Percentiles rank a stretch among this genome's conserved stretches.
Conservation (phyloP, 768 basidiomycete species). For the Cantharellus cinnabarinus region DNA sequence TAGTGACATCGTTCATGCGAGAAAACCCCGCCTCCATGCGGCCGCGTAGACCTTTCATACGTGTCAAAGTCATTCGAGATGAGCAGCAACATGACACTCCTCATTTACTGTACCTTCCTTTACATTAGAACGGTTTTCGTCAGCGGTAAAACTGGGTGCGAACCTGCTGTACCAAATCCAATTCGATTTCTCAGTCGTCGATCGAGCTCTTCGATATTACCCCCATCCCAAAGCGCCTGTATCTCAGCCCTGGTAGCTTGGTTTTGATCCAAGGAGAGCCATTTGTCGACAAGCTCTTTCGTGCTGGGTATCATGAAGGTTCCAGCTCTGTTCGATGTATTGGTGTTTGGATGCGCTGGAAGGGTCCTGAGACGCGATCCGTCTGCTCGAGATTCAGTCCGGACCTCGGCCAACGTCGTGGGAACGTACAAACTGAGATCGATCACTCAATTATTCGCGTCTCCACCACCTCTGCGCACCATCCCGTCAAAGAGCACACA, state of each 20-base stretch:
- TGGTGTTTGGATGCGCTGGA: no score
- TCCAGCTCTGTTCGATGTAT: no score
- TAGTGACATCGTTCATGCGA: constrained; percentile 76
- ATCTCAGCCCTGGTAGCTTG: constrained; percentile 13
- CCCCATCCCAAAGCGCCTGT: constrained; percentile 7
- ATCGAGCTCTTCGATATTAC: constrained; percentile 10
- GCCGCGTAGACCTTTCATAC: constrained; percentile 40
- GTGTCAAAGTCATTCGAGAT: background rate
- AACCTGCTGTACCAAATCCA: constrained; percentile 75
- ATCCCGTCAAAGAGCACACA: no score
- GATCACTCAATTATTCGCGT: no score
- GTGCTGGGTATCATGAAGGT: background rate
- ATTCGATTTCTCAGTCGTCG: constrained; percentile 30
- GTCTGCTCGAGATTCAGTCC: no score
- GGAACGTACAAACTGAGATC: no score
- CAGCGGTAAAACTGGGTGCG: background rate
- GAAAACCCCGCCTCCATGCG: constrained; percentile 79
- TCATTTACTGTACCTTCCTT: no score
- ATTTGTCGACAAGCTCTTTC: constrained; percentile 7
- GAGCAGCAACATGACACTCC: background rate
- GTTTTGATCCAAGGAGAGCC: constrained; percentile 11
- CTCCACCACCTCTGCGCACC: no score
- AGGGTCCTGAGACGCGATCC: no score
- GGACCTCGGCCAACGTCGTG: no score
- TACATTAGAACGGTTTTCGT: background rate